phyloP scores from a whole-genome alignment of 805 yeast genomes.

The Ogataea wickerhamii region DNA sequence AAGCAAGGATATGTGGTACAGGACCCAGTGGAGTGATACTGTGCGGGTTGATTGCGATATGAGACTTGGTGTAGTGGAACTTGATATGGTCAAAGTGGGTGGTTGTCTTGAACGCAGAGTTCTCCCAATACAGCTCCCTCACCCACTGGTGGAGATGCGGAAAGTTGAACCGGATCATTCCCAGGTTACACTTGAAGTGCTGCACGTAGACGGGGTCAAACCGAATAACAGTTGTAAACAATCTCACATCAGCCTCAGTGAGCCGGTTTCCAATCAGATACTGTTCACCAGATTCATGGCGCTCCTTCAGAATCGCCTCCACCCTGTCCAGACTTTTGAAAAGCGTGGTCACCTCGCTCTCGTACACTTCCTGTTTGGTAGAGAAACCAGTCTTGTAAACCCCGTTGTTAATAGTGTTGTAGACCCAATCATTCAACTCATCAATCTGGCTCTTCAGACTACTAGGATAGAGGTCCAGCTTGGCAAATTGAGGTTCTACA shows the following conservation, averaged over 20 bases:
- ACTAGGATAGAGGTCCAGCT: constrained; percentile 61
- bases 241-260: constrained; percentile 88
- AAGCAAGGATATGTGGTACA: constrained; percentile 63
- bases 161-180: constrained; percentile 72
- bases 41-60: constrained; percentile 71
- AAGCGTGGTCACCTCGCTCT: constrained; percentile 56
- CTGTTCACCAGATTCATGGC: constrained; percentile 32
- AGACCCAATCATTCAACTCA: constrained; percentile 75
- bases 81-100: constrained; percentile 90
- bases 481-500: constrained; percentile 44
- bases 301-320: constrained; percentile 53
- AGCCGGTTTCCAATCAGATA: constrained; percentile 60
- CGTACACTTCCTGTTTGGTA: constrained; percentile 77
- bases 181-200: constrained; percentile 90
- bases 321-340: constrained; percentile 68
- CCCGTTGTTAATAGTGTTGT: constrained; percentile 84
- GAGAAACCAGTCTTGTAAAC: constrained; percentile 94
- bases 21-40: constrained; percentile 91
- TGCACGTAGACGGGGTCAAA: constrained; percentile 93
- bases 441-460: constrained; percentile 57
- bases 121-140: constrained; percentile 76
- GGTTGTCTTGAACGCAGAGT: constrained; percentile 63
- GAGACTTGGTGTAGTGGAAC: constrained; percentile 85
- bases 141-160: constrained; percentile 81
- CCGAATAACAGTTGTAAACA: constrained; percentile 82